A percentile compares a stretch with the other conserved stretches of the same genome.
These are phyloP conservation scores for Penicillium crustosum DNA, from an alignment of 2,329 filamentous ascomycete genomes.

Conservation along the genomic window DNA sequence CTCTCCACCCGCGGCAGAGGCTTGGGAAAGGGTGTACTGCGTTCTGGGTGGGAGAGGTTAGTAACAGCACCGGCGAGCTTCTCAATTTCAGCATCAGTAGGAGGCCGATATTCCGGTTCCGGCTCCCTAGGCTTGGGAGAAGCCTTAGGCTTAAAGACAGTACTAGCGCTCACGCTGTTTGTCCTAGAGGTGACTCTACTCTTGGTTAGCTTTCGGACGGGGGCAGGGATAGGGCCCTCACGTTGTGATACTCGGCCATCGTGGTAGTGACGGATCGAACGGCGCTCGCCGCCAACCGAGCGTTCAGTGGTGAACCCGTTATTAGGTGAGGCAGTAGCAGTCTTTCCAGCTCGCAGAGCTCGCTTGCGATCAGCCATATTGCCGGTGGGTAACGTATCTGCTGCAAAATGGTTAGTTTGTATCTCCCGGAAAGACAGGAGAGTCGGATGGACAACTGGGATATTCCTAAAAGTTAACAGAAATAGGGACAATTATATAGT, in stretches of 20 bases:
- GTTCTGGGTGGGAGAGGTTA: background rate
- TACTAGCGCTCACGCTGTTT: background rate
- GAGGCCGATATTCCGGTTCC: background rate
- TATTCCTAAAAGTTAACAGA: background rate
- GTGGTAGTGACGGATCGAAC: conserved; percentile 1
- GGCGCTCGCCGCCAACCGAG: background rate
- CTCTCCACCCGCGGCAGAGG: too few species aligned
- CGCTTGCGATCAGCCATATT: background rate
- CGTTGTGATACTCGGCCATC: conserved; percentile 1
- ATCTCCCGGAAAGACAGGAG: too few species aligned
- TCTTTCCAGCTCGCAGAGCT: background rate
- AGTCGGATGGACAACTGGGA: background rate
- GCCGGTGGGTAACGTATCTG: too few species aligned
- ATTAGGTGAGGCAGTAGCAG: background rate
- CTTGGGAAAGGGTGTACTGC: background rate
- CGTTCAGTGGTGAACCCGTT: background rate
- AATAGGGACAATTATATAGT: background rate
- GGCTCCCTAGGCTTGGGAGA: background rate
- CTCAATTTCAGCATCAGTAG: background rate
- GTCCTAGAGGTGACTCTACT: background rate
- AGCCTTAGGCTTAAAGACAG: background rate
- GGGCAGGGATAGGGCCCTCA: background rate
- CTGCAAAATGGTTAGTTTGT: background rate
- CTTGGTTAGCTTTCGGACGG: background rate
- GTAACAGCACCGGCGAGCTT: background rate